phyloP scores from a whole-genome alignment of 1,284 basidiomycete genomes.

The Flammula alnicola region DNA sequence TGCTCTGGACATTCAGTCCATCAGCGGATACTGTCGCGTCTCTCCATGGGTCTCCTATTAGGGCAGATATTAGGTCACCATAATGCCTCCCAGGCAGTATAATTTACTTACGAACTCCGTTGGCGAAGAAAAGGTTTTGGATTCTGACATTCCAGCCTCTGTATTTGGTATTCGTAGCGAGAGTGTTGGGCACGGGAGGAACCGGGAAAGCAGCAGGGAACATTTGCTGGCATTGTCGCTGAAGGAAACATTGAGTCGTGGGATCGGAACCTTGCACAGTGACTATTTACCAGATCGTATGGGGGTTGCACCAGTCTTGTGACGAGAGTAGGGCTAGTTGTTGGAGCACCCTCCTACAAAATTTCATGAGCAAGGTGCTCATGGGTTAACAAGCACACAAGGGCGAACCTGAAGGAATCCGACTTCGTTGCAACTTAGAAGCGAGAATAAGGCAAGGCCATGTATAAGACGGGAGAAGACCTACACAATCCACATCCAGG shows the following conservation, averaged over 20 bases:
- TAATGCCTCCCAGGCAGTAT: too few relatives aligned
- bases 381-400: conserved; percentile 44
- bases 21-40: conserved; percentile 70
- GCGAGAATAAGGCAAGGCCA: background rate
- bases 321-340: conserved; percentile 54
- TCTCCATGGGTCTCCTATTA: conserved; percentile 73
- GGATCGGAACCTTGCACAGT: too few relatives aligned
- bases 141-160: conserved; percentile 64
- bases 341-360: conserved; percentile 62
- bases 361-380: too few relatives aligned
- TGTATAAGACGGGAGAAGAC: conserved; percentile 21
- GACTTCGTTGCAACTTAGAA: conserved; percentile 67
- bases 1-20: conserved; percentile 44
- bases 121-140: conserved; percentile 69
- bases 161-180: conserved; percentile 53
- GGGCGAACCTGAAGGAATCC: conserved; percentile 58
- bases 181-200: conserved; percentile 43
- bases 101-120: conserved; percentile 58
- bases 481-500: conserved; percentile 60
- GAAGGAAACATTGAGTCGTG: too few relatives aligned
- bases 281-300: conserved; percentile 61
- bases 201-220: conserved; percentile 60
- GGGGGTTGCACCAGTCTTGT: conserved; percentile 62
- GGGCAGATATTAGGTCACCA: too few relatives aligned
- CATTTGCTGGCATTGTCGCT: conserved; percentile 60